These are phyloP conservation scores for Sporothrix dimorphospora DNA, from an alignment of 2,329 filamentous ascomycete species.

Conservation along the genomic window DNA sequence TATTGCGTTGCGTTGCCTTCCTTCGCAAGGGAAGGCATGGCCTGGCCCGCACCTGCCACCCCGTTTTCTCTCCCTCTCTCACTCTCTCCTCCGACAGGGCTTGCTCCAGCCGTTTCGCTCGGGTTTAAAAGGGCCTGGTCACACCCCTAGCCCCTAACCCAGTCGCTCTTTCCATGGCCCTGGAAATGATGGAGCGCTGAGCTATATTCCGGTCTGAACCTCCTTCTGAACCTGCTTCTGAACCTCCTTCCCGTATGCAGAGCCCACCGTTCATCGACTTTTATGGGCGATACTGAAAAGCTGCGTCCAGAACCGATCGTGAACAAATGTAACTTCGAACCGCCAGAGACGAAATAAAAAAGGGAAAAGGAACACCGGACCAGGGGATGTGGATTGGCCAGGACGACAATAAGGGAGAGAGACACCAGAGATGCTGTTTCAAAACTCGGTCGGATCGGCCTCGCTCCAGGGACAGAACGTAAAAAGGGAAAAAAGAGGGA, in stretches of 20 bases:
- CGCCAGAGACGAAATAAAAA: background rate
- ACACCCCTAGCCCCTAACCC: slow-evolving; percentile 2
- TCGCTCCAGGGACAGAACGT: slow-evolving; percentile 17
- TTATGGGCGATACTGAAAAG: background rate
- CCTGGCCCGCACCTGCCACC: slow-evolving; percentile 5
- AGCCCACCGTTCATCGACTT: background rate
- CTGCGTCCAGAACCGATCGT: background rate
- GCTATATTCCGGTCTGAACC: background rate
- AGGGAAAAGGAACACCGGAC: background rate
- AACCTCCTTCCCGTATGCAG: background rate
- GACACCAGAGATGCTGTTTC: slow-evolving; percentile 26
- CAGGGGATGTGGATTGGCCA: background rate
- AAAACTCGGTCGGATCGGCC: slow-evolving; percentile 29
- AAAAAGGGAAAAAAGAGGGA: background rate
- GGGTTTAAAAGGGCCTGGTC: slow-evolving; percentile 5
- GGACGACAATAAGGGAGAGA: background rate
- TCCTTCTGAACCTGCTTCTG: background rate
- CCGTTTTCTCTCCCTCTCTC: background rate
- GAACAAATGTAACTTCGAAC: background rate
- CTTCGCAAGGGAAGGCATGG: background rate
- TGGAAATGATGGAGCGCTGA: background rate
- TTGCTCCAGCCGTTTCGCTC: slow-evolving; percentile 7
- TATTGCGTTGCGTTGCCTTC: slow-evolving; percentile 2
- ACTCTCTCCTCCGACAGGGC: background rate
- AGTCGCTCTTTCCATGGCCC: slow-evolving; percentile 18